A percentile compares a stretch with the other conserved stretches of the same genome.
These are phyloP conservation scores for Aspergillus sp. DNA, from an alignment of 2,329 filamentous ascomycete species.

Conservation along the genomic window DNA sequence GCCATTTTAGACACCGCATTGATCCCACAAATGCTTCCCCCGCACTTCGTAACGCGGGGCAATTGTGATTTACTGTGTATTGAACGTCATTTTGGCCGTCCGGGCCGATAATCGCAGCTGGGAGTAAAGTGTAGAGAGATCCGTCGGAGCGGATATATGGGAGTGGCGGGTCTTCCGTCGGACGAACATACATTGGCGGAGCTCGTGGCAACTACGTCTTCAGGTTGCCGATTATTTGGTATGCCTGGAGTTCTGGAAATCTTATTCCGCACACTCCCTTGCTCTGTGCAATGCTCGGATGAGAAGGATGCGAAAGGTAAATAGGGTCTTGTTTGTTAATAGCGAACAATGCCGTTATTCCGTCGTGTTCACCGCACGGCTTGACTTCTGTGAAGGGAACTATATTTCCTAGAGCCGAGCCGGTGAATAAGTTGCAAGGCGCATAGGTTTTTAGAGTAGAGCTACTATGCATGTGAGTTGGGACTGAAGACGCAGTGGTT, in stretches of 20 bases:
- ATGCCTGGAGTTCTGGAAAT: not conserved
- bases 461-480: too few species aligned
- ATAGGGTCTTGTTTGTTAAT: not conserved
- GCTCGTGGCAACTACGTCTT: not conserved
- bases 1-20: not conserved
- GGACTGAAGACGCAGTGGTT: too few species aligned
- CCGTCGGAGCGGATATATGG: constrained; percentile 8
- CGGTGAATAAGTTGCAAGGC: not conserved
- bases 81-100: not conserved
- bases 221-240: not conserved
- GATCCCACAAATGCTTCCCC: not conserved
- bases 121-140: not conserved
- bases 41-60: constrained; percentile 2
- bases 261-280: not conserved
- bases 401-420: not conserved
- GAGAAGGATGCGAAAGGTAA: not conserved
- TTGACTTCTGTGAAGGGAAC: not conserved
- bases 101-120: not conserved
- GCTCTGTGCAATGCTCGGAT: not conserved
- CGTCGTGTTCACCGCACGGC: not conserved
- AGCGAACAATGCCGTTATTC: not conserved
- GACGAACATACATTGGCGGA: not conserved
- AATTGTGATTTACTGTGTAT: not conserved
- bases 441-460: not conserved
- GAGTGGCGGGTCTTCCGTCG: constrained; percentile 3